phyloP scores from a whole-genome alignment of 1,139 yeast species.

The Diutina ranongensis region DNA sequence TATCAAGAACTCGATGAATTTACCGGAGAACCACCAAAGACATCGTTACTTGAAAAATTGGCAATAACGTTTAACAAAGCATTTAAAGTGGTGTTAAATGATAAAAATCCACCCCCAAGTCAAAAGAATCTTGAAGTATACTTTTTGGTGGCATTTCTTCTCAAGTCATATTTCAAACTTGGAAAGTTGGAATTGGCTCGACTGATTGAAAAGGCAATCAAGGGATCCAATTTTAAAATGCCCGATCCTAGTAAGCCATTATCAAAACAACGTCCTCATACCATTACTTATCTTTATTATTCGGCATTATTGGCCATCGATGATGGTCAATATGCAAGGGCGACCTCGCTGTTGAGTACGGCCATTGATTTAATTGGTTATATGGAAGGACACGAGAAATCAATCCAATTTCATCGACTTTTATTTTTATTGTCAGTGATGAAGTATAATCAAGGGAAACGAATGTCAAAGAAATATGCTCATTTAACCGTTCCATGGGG shows the following conservation, averaged over 20 bases:
- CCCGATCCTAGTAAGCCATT: slow-evolving; percentile 38
- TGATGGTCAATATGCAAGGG: slow-evolving; percentile 44
- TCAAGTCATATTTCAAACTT: slow-evolving; percentile 60
- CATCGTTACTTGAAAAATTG: slow-evolving; percentile 33
- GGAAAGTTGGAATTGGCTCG: slow-evolving; percentile 67
- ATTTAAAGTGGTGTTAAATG: slow-evolving; percentile 70
- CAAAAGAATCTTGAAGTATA: slow-evolving; percentile 56
- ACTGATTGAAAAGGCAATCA: slow-evolving; percentile 65
- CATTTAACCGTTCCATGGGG: not conserved
- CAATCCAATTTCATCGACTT: slow-evolving; percentile 26
- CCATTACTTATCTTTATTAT: slow-evolving; percentile 54
- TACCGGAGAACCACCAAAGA: slow-evolving; percentile 7
- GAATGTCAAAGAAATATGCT: slow-evolving; percentile 30
- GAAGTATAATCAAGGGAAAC: slow-evolving; percentile 22
- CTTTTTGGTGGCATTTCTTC: slow-evolving; percentile 61
- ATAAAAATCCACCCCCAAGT: slow-evolving; percentile 44
- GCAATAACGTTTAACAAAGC: slow-evolving; percentile 64
- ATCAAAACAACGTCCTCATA: slow-evolving; percentile 33
- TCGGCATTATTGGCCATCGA: slow-evolving; percentile 52
- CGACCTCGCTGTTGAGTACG: slow-evolving; percentile 34
- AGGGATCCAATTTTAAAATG: slow-evolving; percentile 33
- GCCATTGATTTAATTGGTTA: slow-evolving; percentile 32
- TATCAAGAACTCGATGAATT: slow-evolving; percentile 7
- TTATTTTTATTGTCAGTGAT: slow-evolving; percentile 45
- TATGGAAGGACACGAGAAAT: slow-evolving; percentile 12